Percentiles rank a stretch among this genome's conserved stretches.
These are phyloP conservation scores for Phytophthora idaei DNA, from an alignment of 352 stramenopile species.

Conservation along the genomic window DNA sequence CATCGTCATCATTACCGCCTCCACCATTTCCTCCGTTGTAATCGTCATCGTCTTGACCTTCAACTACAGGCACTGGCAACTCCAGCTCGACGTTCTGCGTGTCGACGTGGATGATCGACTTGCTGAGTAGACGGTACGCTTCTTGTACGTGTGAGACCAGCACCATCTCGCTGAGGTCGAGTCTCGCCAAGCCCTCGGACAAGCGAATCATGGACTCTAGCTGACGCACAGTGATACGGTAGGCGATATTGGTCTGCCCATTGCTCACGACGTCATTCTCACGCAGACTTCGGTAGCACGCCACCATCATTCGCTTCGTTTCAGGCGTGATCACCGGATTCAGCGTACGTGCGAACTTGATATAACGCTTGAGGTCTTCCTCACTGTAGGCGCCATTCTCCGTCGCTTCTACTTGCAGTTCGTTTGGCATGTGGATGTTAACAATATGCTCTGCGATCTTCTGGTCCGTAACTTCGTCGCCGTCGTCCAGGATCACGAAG, in stretches of 20 bases:
- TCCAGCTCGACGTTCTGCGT: constrained; percentile 96
- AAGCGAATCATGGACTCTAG: constrained; percentile 99
- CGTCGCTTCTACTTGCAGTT: constrained; percentile 42
- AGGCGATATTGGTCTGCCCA: constrained; percentile 95
- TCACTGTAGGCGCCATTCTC: constrained; percentile 59
- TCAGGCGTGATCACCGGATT: constrained; percentile 66
- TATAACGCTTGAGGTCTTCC: constrained; percentile 95
- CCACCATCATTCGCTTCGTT: constrained; percentile 93
- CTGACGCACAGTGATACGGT: constrained; percentile 99
- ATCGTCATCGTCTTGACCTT: constrained; percentile 66
- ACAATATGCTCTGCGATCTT: constrained; percentile 98
- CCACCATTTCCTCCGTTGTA: constrained; percentile 19
- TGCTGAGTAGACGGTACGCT: constrained; percentile 96
- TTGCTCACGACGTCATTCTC: constrained; percentile 95
- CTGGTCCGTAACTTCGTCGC: constrained; percentile 93
- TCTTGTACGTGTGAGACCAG: constrained; percentile 94
- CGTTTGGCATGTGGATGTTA: constrained; percentile 91
- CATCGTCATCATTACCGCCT: constrained; percentile 9
- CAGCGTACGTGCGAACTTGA: constrained; percentile 86
- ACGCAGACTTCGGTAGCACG: constrained; percentile 97
- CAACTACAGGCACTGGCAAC: constrained; percentile 47
- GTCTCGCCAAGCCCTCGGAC: constrained; percentile 94
- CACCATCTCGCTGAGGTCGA: constrained; percentile 95
- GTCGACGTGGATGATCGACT: constrained; percentile 99
- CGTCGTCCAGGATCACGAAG: constrained; percentile 99